phyloP scores from a whole-genome alignment of 441 rosid genomes.

The Populus trichocarpa region DNA sequence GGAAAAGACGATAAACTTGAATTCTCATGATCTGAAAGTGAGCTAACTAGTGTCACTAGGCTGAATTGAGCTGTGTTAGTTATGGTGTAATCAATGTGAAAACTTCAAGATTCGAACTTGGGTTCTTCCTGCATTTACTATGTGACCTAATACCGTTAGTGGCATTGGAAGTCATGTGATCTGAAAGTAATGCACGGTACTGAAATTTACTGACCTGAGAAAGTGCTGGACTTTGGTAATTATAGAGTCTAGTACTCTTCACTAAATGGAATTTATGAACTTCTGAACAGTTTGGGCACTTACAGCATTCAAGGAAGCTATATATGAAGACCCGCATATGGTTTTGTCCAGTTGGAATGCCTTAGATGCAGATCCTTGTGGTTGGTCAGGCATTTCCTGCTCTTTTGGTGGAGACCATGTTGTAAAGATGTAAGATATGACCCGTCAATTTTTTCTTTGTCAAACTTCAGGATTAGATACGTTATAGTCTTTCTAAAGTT shows the following conservation, averaged over 20 bases:
- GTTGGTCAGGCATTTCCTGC: conserved; percentile 74
- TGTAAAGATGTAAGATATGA: conserved; percentile 65
- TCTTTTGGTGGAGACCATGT: conserved; percentile 58
- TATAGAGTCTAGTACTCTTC: conserved; percentile 5
- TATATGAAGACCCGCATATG: conserved; percentile 72
- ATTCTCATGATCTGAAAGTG: neutral
- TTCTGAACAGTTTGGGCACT: conserved; percentile 62
- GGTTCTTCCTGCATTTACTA: conserved; percentile 11
- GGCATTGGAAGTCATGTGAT: conserved; percentile 13
- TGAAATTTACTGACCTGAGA: neutral
- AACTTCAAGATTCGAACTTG: neutral
- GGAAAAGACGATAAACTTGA: conserved; percentile 7
- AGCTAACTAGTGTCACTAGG: neutral
- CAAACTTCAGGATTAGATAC: neutral
- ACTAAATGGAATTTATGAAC: conserved; percentile 20
- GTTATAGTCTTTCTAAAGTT: neutral
- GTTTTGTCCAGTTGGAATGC: conserved; percentile 80
- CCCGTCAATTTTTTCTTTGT: neutral
- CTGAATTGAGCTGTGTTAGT: neutral
- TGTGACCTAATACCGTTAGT: neutral
- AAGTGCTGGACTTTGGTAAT: neutral
- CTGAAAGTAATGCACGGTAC: neutral
- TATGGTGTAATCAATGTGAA: neutral
- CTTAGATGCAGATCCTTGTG: conserved; percentile 79
- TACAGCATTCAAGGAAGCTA: conserved; percentile 72